Base-by-base conservation (phyloP, 257 asterid species). In the Solanum arcanum region DNA sequence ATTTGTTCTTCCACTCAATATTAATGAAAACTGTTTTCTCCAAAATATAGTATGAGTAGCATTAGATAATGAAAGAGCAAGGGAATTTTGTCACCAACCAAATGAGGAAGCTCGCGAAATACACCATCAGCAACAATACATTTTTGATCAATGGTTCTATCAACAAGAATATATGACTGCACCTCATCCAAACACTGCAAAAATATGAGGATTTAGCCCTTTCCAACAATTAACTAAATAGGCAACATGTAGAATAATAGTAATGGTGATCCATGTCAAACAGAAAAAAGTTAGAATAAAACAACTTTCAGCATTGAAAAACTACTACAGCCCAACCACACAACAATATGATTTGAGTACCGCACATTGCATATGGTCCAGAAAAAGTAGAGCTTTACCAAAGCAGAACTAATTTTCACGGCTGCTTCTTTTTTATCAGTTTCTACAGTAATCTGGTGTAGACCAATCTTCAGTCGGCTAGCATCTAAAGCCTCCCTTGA, bases 101-200 rank as follows among this genome's bases (percentile, higher is more conserved):
- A 77, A 87, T 95, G 91, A 68, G 92, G 87, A 90, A 91, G 87
- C 80, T 95, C 91, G 4, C 86, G 87, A 64, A 87, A 92, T 33
- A 75, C 33, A 73, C 90, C 88, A 86, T 87, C 87, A 78, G 68
- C 86, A 72, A 90, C 84, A 27, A 90, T 87, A 85, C 86, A 80
- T 42, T 87, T 89, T 72, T 85, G 90, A 90, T 92, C 92, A 74
- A 86, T 87, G 41, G 95, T 90, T 94, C 99, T 95, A 88, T 92
- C 84, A 49, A 92, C 97, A 83, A 97, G 91, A 83, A 97, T 92
- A 89, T 94, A 97, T 18, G 99, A 93, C 83, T 97, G 99, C 90
- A 97, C 98, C 92, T 97, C 99, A 90, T 97, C 98, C 89, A 97
- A 91, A 86, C 92, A 89, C 99, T 97, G 93, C 87, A 83, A 90